Conservation (phyloP, 1,139 yeast genomes). For the Fermentozyma sake region DNA sequence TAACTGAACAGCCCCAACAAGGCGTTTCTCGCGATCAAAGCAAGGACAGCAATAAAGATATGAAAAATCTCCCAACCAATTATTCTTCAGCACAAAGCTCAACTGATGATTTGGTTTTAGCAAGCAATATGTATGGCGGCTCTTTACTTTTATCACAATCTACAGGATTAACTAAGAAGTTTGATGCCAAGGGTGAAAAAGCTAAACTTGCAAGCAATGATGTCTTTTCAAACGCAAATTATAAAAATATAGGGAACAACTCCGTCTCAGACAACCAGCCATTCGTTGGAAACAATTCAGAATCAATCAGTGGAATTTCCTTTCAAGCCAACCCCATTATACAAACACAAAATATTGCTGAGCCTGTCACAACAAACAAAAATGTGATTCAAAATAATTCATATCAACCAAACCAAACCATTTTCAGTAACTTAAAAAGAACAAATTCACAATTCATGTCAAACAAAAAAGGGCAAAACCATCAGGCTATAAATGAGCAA, state of each 20-base stretch:
- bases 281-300: constrained; percentile 14
- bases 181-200: constrained; percentile 20
- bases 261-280: constrained; percentile 10
- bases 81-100: constrained; percentile 18
- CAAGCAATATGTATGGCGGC: constrained; percentile 39
- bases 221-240: constrained; percentile 4
- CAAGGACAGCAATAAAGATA: no score
- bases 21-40: no score
- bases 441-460: constrained; percentile 33
- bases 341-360: constrained; percentile 20
- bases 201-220: constrained; percentile 9
- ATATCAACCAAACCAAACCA: constrained; percentile 43
- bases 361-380: constrained; percentile 33
- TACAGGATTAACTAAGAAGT: constrained; percentile 39
- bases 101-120: constrained; percentile 26
- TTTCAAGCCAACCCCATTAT: constrained; percentile 34
- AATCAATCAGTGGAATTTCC: constrained; percentile 31
- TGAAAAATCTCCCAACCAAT: no score
- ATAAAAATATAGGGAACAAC: constrained; percentile 2
- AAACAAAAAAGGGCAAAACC: constrained; percentile 19
- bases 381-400: constrained; percentile 33
- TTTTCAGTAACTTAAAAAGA: constrained; percentile 40
- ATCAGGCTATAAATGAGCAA: no score
- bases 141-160: constrained; percentile 42
- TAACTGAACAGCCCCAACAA: neutral